Conservation (phyloP, 148 eudicot species). For the Arbutus unedo region DNA sequence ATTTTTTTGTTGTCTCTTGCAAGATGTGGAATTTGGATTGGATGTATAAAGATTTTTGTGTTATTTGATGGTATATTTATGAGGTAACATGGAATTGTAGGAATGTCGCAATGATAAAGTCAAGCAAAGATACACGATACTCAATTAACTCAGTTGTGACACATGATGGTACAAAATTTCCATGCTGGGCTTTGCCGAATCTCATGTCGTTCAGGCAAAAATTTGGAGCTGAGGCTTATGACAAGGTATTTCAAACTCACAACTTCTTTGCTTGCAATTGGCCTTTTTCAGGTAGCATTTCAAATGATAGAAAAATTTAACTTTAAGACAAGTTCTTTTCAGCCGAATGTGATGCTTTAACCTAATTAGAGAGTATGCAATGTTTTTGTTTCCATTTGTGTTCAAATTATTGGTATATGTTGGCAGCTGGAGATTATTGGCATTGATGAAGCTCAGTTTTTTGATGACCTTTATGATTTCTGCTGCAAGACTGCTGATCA, state of each 20-base stretch:
- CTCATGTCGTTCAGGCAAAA: conserved; percentile 52
- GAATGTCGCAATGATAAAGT: conserved; percentile 78
- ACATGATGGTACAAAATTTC: conserved; percentile 79
- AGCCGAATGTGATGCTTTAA: no score
- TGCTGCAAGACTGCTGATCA: conserved; percentile 70
- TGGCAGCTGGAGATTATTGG: conserved; percentile 80
- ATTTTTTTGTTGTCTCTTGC: background rate
- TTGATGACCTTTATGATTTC: conserved; percentile 74
- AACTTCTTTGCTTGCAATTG: no score
- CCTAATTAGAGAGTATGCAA: no score
- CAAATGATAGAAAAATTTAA: no score
- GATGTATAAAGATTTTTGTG: background rate
- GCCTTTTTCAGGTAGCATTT: no score
- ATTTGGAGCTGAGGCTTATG: conserved; percentile 67
- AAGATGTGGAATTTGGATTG: background rate
- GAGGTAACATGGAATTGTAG: conserved; percentile 28
- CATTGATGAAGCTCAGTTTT: conserved; percentile 83
- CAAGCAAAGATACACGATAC: conserved; percentile 80
- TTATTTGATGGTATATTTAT: background rate
- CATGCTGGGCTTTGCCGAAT: conserved; percentile 76
- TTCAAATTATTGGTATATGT: background rate
- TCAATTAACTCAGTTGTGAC: conserved; percentile 82
- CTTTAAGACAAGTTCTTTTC: no score
- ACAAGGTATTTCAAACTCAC: conserved; percentile 45
- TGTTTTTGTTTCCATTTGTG: background rate